phyloP scores from a whole-genome alignment of 2,329 filamentous ascomycete species.

The Sordariomycetes sp. region DNA sequence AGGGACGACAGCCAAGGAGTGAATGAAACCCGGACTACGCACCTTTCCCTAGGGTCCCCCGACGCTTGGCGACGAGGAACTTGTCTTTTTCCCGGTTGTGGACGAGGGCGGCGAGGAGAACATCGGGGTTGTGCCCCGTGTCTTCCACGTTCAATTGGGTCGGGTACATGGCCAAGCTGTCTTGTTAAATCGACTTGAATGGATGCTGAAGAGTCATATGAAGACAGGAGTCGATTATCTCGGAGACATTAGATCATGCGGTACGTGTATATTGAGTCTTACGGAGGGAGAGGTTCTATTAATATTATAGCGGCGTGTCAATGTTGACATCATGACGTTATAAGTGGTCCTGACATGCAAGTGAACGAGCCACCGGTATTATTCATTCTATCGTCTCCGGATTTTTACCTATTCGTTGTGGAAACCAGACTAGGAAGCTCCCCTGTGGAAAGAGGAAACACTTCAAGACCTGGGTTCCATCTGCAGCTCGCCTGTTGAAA shows the following conservation, averaged over 20 bases:
- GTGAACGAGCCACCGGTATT: not conserved
- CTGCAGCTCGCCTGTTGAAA: slow-evolving; percentile 33
- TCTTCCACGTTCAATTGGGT: not conserved
- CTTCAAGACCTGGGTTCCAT: slow-evolving; percentile 14
- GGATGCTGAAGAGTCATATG: too few species aligned
- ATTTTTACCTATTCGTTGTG: not conserved
- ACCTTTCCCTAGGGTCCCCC: slow-evolving; percentile 38
- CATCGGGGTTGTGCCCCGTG: slow-evolving; percentile 22
- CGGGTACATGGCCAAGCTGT: not conserved
- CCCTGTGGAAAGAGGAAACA: not conserved
- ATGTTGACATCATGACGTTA: not conserved
- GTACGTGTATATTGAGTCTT: not conserved
- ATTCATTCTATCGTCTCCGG: not conserved
- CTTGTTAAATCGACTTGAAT: not conserved
- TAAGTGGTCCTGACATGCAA: not conserved
- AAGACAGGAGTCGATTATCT: too few species aligned
- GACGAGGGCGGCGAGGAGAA: slow-evolving; percentile 38
- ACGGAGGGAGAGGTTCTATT: not conserved
- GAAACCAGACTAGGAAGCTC: not conserved
- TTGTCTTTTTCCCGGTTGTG: slow-evolving; percentile 23
- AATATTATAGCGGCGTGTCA: not conserved
- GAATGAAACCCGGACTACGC: slow-evolving; percentile 7
- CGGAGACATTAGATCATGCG: not conserved
- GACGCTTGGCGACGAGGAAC: slow-evolving; percentile 35
- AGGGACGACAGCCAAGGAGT: slow-evolving; percentile 7